phyloP scores from a whole-genome alignment of 768 basidiomycete genomes.

The Kwoniella dejecticola region DNA sequence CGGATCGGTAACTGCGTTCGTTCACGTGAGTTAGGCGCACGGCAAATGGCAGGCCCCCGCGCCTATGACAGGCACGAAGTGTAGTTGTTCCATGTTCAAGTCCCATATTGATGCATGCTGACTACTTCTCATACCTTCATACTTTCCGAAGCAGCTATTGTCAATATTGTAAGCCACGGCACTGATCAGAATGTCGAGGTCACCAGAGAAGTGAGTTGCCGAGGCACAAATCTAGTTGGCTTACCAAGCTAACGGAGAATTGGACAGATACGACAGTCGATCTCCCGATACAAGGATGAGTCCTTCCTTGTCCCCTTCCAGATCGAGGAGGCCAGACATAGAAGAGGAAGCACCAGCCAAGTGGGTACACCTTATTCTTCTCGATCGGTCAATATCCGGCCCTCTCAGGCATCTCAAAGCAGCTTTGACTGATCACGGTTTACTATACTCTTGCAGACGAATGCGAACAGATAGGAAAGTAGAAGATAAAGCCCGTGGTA shows the following conservation, averaged over 20 bases:
- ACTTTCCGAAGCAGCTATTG: too few species aligned
- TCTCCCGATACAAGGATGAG: slow-evolving; percentile 17
- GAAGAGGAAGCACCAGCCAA: slow-evolving; percentile 39
- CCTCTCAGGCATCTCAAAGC: background rate
- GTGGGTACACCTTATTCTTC: slow-evolving; percentile 22
- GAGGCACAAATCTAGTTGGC: background rate
- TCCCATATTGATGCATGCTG: too few species aligned
- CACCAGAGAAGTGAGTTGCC: slow-evolving; percentile 17
- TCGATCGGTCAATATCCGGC: background rate
- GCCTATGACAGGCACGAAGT: too few species aligned
- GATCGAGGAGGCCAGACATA: slow-evolving; percentile 24
- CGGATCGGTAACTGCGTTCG: background rate
- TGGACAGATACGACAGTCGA: slow-evolving; percentile 4
- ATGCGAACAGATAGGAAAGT: slow-evolving; percentile 37
- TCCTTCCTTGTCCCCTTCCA: slow-evolving; percentile 6
- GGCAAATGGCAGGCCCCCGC: too few species aligned
- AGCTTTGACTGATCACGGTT: too few species aligned
- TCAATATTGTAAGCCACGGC: too few species aligned
- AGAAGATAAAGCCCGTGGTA: slow-evolving; percentile 51
- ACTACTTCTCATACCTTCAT: too few species aligned
- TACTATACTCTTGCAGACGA: slow-evolving; percentile 26
- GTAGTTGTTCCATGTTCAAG: too few species aligned
- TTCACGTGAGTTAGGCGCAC: too few species aligned
- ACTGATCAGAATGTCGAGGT: slow-evolving; percentile 20
- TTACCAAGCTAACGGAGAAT: background rate